Percentiles rank a stretch among this genome's conserved stretches.
Conservation (phyloP, 2,329 filamentous ascomycete genomes). For the Thielaviopsis euricoi region DNA sequence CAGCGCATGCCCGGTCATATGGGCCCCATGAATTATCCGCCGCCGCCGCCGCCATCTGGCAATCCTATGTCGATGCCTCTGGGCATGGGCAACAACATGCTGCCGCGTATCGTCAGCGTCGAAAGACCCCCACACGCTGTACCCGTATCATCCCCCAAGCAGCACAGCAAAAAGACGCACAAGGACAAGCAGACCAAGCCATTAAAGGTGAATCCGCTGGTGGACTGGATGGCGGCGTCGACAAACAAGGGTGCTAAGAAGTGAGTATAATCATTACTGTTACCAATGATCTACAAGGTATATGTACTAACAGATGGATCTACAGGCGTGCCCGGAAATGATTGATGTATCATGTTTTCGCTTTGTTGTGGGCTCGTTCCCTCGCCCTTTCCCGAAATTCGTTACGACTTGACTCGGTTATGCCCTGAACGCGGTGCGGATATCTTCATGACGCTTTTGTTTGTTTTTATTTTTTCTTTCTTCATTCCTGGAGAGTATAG, state of each 20-base stretch:
- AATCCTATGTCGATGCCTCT: background rate
- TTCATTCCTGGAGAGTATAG: background rate
- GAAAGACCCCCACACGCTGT: too few species aligned
- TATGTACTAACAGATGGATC: background rate
- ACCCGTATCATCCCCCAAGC: background rate
- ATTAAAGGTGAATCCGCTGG: background rate
- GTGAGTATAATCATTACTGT: background rate
- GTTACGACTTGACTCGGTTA: background rate
- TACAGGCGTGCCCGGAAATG: background rate
- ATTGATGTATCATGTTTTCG: background rate
- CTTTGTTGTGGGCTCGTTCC: too few species aligned
- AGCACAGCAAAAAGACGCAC: background rate
- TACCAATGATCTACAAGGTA: too few species aligned
- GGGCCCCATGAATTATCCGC: conserved; percentile 1
- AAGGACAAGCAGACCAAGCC: background rate
- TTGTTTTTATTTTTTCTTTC: background rate
- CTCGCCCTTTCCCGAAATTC: background rate
- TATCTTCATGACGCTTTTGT: background rate
- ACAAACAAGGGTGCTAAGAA: background rate
- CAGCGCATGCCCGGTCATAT: background rate
- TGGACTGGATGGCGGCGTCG: background rate
- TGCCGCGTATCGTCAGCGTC: too few species aligned
- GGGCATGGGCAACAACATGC: background rate
- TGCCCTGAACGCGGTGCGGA: background rate
- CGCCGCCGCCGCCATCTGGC: background rate